Evolutionary conservation across 495 filamentous ascomycete species (phyloP).

Genomic region (Xylaria sp.): DNA sequence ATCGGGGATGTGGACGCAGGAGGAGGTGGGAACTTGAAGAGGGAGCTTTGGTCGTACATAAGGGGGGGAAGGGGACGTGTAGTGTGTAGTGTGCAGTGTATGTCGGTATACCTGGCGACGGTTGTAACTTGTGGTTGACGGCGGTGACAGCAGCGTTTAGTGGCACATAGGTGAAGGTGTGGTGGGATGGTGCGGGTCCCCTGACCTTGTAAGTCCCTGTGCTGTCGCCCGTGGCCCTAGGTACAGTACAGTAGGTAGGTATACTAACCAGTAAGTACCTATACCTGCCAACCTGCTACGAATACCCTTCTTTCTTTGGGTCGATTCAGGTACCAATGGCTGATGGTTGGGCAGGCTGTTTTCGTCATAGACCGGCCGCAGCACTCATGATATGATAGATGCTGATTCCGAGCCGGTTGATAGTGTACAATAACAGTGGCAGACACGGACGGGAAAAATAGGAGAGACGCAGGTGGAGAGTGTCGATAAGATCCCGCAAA

Average conservation of each 20-base stretch:
- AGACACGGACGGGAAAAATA: not conserved
- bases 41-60: slow-evolving; percentile 20
- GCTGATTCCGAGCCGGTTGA: not conserved
- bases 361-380: not conserved
- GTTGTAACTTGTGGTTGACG: not conserved
- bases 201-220: slow-evolving; percentile 9
- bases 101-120: not conserved
- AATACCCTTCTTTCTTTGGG: slow-evolving; percentile 10
- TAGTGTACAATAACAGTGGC: not conserved
- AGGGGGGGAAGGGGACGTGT: slow-evolving; percentile 6
- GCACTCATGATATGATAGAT: not conserved
- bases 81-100: not conserved
- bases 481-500: not conserved
- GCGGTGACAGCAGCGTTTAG: not conserved
- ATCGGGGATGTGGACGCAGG: slow-evolving; percentile 12
- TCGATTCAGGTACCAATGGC: slow-evolving; percentile 27
- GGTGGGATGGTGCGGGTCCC: slow-evolving; percentile 25
- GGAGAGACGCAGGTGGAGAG: not conserved
- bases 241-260: not conserved
- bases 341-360: slow-evolving; percentile 12
- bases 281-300: not conserved
- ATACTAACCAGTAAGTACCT: not conserved
- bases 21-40: slow-evolving; percentile 17
- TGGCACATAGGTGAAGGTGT: slow-evolving; percentile 18
- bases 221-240: not conserved